These are phyloP conservation scores for Scheffersomyces insectosa DNA, from an alignment of 1,139 yeast species.

Conservation along the genomic window DNA sequence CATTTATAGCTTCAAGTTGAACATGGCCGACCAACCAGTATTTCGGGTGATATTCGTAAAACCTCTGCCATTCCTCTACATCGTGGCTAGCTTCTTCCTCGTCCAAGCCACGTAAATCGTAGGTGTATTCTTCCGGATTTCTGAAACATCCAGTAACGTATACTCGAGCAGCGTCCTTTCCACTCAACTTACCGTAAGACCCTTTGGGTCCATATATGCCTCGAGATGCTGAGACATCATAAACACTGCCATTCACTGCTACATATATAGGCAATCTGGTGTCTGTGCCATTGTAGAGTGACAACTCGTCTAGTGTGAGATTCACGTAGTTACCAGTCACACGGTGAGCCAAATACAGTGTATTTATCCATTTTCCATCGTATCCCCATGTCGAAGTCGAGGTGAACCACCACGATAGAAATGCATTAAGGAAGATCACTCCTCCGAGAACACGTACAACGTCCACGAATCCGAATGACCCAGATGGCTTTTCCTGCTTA, in stretches of 20 bases:
- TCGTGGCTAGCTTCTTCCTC: slow-evolving; percentile 30
- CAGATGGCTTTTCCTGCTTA: background rate
- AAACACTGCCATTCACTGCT: slow-evolving; percentile 67
- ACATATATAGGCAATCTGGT: slow-evolving; percentile 56
- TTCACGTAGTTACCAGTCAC: slow-evolving; percentile 21
- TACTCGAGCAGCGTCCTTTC: slow-evolving; percentile 72
- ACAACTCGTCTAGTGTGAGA: slow-evolving; percentile 50
- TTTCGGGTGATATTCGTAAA: slow-evolving; percentile 43
- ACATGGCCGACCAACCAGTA: slow-evolving; percentile 72
- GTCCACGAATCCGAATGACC: slow-evolving; percentile 35
- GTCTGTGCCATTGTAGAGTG: slow-evolving; percentile 55
- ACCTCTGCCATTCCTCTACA: slow-evolving; percentile 51
- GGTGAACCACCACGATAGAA: slow-evolving; percentile 54
- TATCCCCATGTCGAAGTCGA: slow-evolving; percentile 54
- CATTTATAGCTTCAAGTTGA: slow-evolving; percentile 33
- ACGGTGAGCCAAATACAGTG: slow-evolving; percentile 36
- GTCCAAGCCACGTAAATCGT: slow-evolving; percentile 67
- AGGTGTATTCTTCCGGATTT: slow-evolving; percentile 57
- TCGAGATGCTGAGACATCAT: slow-evolving; percentile 62
- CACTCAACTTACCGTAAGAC: slow-evolving; percentile 60
- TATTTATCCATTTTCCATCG: slow-evolving; percentile 52
- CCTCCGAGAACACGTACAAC: slow-evolving; percentile 49
- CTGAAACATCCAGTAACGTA: slow-evolving; percentile 76
- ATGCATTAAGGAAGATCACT: slow-evolving; percentile 44
- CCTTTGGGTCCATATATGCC: slow-evolving; percentile 68